A percentile compares a stretch with the other conserved stretches of the same genome.
Evolutionary conservation across 106 monocot species (phyloP).

Genomic region (Amphibolis antarctica): DNA sequence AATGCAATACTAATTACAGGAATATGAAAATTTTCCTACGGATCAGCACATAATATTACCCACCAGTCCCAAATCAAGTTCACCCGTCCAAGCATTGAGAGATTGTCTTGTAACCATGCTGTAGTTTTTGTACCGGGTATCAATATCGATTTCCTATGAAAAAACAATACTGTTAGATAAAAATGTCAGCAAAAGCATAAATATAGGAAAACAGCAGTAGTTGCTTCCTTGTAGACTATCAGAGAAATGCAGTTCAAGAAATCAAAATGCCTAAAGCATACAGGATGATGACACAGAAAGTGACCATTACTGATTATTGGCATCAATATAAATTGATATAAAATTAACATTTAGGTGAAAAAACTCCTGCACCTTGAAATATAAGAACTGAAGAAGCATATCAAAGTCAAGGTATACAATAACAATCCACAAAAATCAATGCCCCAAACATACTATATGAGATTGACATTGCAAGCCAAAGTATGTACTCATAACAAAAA

Average conservation of each 20-base stretch:
- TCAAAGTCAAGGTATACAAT: too few relatives aligned
- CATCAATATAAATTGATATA: too few relatives aligned
- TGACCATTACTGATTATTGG: too few relatives aligned
- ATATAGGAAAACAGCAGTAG: neutral
- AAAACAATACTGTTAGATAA: neutral
- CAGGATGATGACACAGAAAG: too few relatives aligned
- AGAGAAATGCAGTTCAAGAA: too few relatives aligned
- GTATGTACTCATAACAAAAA: neutral
- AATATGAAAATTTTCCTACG: neutral
- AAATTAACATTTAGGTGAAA: too few relatives aligned
- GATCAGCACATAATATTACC: slow-evolving; percentile 12
- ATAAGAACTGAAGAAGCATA: too few relatives aligned
- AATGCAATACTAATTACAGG: too few relatives aligned
- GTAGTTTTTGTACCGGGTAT: slow-evolving; percentile 57
- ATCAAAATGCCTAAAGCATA: too few relatives aligned
- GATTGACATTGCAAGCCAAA: neutral
- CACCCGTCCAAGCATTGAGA: slow-evolving; percentile 76
- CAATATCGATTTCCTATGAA: slow-evolving; percentile 72
- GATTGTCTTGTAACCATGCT: slow-evolving; percentile 71
- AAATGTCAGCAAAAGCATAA: neutral
- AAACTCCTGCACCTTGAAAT: too few relatives aligned
- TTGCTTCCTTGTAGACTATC: neutral
- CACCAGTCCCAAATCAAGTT: slow-evolving; percentile 81
- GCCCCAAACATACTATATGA: neutral
- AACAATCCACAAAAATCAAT: too few relatives aligned